phyloP scores from a whole-genome alignment of 73 alveolate species.

The Paramecium sexaurelia region DNA sequence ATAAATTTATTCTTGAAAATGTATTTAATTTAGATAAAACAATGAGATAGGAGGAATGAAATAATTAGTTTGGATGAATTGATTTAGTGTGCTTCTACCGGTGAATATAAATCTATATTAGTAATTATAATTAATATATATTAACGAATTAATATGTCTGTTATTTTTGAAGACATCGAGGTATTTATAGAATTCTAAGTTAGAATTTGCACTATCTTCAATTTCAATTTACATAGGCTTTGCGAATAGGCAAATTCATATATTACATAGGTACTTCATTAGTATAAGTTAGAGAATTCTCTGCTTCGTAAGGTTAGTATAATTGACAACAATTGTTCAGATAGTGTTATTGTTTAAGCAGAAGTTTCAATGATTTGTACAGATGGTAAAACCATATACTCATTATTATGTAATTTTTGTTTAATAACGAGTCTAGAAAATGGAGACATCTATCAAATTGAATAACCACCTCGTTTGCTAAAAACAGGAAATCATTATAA shows the following conservation, averaged over 20 bases:
- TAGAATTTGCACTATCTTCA: not conserved
- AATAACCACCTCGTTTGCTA: not conserved
- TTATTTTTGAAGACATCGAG: constrained; percentile 15
- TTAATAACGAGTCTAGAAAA: not conserved
- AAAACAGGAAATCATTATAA: not conserved
- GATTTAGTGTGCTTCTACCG: not conserved
- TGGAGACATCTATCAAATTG: not conserved
- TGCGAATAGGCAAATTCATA: not conserved
- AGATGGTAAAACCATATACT: not conserved
- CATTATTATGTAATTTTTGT: not conserved
- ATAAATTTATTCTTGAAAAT: not conserved
- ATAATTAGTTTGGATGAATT: too few relatives aligned
- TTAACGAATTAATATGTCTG: constrained; percentile 9
- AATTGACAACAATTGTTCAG: not conserved
- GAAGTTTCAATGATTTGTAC: not conserved
- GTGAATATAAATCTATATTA: not conserved
- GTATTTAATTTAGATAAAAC: not conserved
- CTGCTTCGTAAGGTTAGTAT: not conserved
- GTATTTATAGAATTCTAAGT: not conserved
- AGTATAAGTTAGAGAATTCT: not conserved
- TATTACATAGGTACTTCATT: not conserved
- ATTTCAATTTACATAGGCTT: not conserved
- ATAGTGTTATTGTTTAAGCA: not conserved
- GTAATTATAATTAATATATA: not conserved
- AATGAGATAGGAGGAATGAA: too few relatives aligned